Evolutionary conservation across 2,329 filamentous ascomycete species (phyloP), one percentile per base, ranked within the genome.

Genomic region (Stagonosporopsis chrysanthemi): DNA sequence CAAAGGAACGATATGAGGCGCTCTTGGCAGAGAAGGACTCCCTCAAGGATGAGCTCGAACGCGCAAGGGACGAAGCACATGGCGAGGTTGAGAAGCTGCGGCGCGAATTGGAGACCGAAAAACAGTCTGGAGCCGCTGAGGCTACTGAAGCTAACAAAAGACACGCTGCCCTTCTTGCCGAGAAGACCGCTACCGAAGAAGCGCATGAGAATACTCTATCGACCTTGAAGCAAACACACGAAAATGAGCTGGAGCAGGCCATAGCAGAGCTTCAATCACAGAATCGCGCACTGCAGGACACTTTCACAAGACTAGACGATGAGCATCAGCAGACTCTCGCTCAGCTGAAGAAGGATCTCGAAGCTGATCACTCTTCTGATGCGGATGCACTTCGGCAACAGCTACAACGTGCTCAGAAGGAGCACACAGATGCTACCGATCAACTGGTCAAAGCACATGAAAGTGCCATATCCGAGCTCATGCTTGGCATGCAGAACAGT

Each of bases 391-490:
- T 74, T 17, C 65, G 65, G 43, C 63, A 72, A 24, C 68, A 64
- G 31, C 61, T 76, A 2, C 71, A 72, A 1, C 57, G 63, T 22
- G 24, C 72, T 22, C 66, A 73, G 48, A 68, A 66, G 48, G 61
- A 64, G 31, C 67, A 74, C 49, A 54, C 54, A 15, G 68, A 72
- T 7, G 65, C 74, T 1, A 56, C 48, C 1, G 69, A 74, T 42
- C 69, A 74, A 50, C 71, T 65, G 58, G 72, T 72, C 7, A 64
- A 66, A 12, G 68, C 71, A 4, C 74, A 75, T 23, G 73, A 75
- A 43, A 68, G 71, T 19, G 73, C 72, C 12, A 75, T 76, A n/a
- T 64, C 68, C 7, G 72, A 75, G 50, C 56, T 76, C 4, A 75
- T 73, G 68, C 38, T 61, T 1, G 68, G 68, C 39, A 75, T 76